These are phyloP conservation scores for Pleurotus platypus DNA, from an alignment of 768 basidiomycete species.

Conservation along the genomic window DNA sequence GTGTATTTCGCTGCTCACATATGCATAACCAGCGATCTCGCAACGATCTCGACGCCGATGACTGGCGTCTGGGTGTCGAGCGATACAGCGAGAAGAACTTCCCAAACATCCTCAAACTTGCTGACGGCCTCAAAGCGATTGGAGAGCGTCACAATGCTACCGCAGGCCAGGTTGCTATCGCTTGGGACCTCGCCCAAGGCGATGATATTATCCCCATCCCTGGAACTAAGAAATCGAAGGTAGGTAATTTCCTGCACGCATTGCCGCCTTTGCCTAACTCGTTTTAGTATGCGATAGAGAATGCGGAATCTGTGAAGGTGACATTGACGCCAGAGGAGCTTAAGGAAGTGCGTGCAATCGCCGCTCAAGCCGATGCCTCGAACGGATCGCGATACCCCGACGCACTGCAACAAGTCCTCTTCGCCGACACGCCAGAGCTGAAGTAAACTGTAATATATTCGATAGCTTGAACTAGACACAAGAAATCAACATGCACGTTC, in stretches of 20 bases:
- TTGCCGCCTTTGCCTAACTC: conserved; percentile 2
- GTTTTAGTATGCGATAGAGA: conserved; percentile 29
- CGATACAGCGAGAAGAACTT: conserved; percentile 18
- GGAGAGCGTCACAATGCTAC: conserved; percentile 29
- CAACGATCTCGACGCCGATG: conserved; percentile 33
- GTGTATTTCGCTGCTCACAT: neutral
- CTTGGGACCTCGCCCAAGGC: conserved; percentile 36
- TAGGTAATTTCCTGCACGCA: conserved; percentile 1
- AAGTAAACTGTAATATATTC: neutral
- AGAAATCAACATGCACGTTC: no score
- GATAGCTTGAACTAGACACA: no score
- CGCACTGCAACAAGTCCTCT: conserved; percentile 4
- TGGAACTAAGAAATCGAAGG: conserved; percentile 28
- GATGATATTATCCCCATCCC: conserved; percentile 36
- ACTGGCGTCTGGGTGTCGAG: conserved; percentile 33
- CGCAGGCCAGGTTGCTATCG: conserved; percentile 35
- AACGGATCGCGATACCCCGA: conserved; percentile 21
- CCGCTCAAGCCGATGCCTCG: conserved; percentile 17
- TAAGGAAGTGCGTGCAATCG: conserved; percentile 18
- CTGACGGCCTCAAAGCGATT: conserved; percentile 20
- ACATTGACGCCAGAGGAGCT: conserved; percentile 18
- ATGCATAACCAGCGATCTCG: conserved; percentile 23
- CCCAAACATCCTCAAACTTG: conserved; percentile 31
- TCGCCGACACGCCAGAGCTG: conserved; percentile 19
- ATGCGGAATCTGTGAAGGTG: conserved; percentile 20